Percentiles rank a stretch among this genome's conserved stretches.
phyloP scores from a whole-genome alignment of 78 protist species.

The Dictyostelium brefeldianum region DNA sequence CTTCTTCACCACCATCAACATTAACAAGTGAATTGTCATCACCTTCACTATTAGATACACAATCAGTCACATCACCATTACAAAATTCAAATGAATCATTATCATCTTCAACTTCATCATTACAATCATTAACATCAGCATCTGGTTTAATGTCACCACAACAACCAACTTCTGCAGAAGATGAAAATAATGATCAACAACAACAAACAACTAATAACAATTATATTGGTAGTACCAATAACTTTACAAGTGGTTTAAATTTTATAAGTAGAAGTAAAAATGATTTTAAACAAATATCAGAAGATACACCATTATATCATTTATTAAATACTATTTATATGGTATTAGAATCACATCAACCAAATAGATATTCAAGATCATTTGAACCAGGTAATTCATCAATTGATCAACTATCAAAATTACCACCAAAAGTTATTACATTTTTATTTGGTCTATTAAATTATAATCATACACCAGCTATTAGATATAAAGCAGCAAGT shows the following conservation, averaged over 20 bases:
- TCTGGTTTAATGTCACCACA: background rate
- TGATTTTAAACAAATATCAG: slow-evolving; percentile 25
- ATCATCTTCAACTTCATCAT: slow-evolving; percentile 2
- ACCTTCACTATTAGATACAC: background rate
- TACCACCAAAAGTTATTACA: slow-evolving; percentile 50
- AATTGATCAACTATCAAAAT: slow-evolving; percentile 21
- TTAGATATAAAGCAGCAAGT: slow-evolving; percentile 42
- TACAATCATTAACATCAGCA: slow-evolving; percentile 6
- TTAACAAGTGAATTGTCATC: background rate
- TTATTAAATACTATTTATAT: slow-evolving; percentile 34
- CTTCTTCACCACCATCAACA: background rate
- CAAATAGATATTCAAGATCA: background rate
- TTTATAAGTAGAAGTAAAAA: background rate
- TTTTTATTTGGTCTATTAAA: slow-evolving; percentile 48
- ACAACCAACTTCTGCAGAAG: background rate
- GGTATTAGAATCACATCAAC: slow-evolving; percentile 35
- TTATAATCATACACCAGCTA: slow-evolving; percentile 18
- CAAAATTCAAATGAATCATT: background rate
- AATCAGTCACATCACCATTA: background rate
- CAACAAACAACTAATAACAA: background rate
- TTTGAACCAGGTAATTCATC: background rate
- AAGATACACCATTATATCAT: slow-evolving; percentile 69
- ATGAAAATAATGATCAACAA: background rate
- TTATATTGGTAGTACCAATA: no score
- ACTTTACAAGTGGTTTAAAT: background rate